Conservation (phyloP, 345 rosid species). For the Acer saccharum region DNA sequence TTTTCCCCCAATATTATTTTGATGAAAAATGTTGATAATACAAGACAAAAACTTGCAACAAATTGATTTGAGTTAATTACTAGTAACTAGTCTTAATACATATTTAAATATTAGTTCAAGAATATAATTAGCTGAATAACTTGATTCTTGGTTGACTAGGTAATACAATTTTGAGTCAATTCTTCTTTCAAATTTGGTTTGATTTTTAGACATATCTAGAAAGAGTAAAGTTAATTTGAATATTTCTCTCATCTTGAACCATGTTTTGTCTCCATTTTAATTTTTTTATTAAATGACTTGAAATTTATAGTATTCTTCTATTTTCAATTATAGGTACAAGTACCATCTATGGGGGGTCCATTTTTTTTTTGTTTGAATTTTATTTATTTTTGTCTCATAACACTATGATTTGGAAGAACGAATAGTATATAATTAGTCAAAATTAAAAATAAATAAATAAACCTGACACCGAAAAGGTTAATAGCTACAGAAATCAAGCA, state of each 20-base stretch:
- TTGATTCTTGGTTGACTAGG: background rate
- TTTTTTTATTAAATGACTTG: background rate
- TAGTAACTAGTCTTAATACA: too few species aligned
- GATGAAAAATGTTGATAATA: too few species aligned
- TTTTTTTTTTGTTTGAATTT: background rate
- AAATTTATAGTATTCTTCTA: background rate
- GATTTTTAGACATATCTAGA: background rate
- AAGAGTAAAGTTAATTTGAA: background rate
- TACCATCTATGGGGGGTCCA: background rate
- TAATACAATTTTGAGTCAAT: background rate
- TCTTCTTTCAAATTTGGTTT: background rate
- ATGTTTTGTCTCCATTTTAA: background rate
- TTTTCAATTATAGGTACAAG: background rate
- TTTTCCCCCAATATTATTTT: too few species aligned
- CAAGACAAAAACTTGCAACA: too few species aligned
- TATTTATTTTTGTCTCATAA: background rate
- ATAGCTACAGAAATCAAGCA: too few species aligned
- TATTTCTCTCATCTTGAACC: background rate
- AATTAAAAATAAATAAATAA: too few species aligned
- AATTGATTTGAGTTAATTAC: too few species aligned
- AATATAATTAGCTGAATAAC: background rate
- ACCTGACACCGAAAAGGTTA: too few species aligned
- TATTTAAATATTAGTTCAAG: too few species aligned
- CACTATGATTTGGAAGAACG: background rate
- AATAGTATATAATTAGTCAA: background rate